A percentile compares a stretch with the other conserved stretches of the same genome.
Evolutionary conservation across 148 eudicot genomes (phyloP).

Genomic region (Rheum nobile): DNA sequence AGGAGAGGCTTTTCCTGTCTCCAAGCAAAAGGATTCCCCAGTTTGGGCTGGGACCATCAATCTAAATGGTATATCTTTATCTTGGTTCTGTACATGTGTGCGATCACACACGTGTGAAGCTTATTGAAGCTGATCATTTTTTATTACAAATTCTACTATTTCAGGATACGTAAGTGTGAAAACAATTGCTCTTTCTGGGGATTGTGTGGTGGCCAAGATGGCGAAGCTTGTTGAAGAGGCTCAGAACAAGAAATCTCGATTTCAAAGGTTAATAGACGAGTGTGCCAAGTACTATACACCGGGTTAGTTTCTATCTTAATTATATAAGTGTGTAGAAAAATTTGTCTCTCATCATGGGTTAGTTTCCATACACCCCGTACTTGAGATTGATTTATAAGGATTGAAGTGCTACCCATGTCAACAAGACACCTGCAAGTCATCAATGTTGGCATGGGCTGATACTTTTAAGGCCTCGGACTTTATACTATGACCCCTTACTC

Average conservation of each 20-base stretch:
- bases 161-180: slow-evolving; percentile 66
- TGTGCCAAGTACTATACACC: slow-evolving; percentile 86
- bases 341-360: not conserved
- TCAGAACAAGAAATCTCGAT: slow-evolving; percentile 59
- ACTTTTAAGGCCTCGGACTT: no score
- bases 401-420: no score
- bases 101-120: not conserved
- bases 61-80: slow-evolving; percentile 50
- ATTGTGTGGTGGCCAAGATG: slow-evolving; percentile 85
- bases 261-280: slow-evolving; percentile 59
- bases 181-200: slow-evolving; percentile 69
- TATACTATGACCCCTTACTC: not conserved
- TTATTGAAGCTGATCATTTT: not conserved
- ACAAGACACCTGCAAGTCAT: no score
- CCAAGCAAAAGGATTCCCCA: slow-evolving; percentile 24
- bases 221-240: slow-evolving; percentile 92
- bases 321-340: not conserved
- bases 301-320: slow-evolving; percentile 26
- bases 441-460: no score
- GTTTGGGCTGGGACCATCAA: slow-evolving; percentile 69
- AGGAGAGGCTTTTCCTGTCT: slow-evolving; percentile 38
- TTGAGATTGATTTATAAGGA: no score
- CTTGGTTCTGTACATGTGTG: not conserved
- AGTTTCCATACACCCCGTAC: no score
- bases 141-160: not conserved